Conservation (phyloP, 192 early-diverging fungal species). For the Martensiomyces pterosporus region DNA sequence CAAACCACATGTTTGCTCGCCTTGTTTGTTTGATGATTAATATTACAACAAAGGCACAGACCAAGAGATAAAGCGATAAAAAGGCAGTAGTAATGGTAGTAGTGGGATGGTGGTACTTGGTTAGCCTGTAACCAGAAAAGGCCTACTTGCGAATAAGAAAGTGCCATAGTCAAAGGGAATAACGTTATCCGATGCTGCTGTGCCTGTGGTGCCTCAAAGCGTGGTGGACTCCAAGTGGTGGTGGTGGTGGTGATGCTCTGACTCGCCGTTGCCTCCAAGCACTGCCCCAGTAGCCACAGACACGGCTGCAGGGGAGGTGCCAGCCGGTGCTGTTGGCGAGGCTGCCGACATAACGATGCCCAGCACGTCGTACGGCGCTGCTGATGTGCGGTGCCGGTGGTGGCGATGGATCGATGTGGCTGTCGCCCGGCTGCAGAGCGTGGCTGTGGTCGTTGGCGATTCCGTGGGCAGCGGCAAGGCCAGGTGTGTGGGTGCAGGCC, state of each 20-base stretch:
- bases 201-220: not conserved
- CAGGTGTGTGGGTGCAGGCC: slow-evolving; percentile 41
- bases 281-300: not conserved
- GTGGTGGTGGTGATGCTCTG: slow-evolving; percentile 24
- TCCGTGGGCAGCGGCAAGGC: slow-evolving; percentile 44
- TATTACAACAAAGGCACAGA: no score
- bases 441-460: slow-evolving; percentile 14
- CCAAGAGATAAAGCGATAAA: no score
- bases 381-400: slow-evolving; percentile 1
- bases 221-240: not conserved
- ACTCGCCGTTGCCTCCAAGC: slow-evolving; percentile 6
- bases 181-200: no score
- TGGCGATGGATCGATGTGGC: not conserved
- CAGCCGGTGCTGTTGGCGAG: not conserved
- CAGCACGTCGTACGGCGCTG: slow-evolving; percentile 43
- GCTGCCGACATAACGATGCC: slow-evolving; percentile 36
- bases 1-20: no score
- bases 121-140: no score
- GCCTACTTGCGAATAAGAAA: no score
- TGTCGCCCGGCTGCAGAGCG: slow-evolving; percentile 37
- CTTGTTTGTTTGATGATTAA: no score
- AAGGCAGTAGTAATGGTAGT: no score
- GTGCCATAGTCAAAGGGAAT: no score
- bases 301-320: not conserved
- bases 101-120: no score